Evolutionary conservation across 495 filamentous ascomycete genomes (phyloP).

Genomic region (Margaritispora aquatica): DNA sequence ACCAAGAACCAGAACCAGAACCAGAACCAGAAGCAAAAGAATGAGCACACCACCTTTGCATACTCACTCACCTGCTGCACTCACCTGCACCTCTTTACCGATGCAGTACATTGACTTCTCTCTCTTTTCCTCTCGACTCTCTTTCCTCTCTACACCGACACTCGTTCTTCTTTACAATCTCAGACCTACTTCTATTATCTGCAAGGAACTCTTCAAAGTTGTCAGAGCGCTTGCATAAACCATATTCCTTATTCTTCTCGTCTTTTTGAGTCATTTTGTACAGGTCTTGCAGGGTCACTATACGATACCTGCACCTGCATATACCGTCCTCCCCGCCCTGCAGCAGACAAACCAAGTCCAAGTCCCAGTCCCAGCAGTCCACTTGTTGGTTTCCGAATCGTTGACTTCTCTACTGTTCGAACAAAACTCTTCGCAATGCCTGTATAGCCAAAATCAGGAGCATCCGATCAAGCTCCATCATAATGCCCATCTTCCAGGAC

Average conservation of each 20-base stretch:
- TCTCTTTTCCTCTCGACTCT: not conserved
- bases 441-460: conserved; percentile 11
- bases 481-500: conserved; percentile 58
- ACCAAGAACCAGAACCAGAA: not conserved
- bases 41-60: not conserved
- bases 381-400: too few relatives aligned
- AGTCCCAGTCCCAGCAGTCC: not conserved
- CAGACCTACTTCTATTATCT: not conserved
- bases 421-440: conserved; percentile 16
- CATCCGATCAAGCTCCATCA: conserved; percentile 18
- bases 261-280: conserved; percentile 3
- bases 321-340: conserved; percentile 9
- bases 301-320: not conserved
- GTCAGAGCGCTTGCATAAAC: not conserved
- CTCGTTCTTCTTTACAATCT: not conserved
- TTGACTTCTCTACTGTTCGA: not conserved
- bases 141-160: not conserved
- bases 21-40: too few relatives aligned
- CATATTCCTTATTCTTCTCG: conserved; percentile 4
- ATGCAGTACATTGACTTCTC: not conserved
- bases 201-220: not conserved
- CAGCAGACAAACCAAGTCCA: conserved; percentile 15
- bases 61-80: not conserved
- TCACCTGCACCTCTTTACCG: not conserved
- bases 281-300: conserved; percentile 13